Evolutionary conservation across 345 rosid species (phyloP).

Genomic region (Eucalyptus urophylla): DNA sequence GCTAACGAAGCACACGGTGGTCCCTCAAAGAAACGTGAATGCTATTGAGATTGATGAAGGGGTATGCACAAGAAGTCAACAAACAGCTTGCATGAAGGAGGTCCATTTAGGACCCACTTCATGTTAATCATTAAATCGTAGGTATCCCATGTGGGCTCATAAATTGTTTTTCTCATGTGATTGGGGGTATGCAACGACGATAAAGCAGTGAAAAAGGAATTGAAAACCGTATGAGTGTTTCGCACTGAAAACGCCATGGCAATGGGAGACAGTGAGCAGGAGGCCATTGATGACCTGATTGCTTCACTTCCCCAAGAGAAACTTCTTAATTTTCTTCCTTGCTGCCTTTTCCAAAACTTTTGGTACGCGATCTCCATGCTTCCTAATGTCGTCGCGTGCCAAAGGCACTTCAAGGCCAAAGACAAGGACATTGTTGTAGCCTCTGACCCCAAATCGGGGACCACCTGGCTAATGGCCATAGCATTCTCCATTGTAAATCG

Average conservation of each 20-base stretch:
- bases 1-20: not conserved
- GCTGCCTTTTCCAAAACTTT: not conserved
- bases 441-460: constrained; percentile 16
- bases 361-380: not conserved
- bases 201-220: too few relatives aligned
- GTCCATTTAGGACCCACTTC: too few relatives aligned
- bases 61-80: too few relatives aligned
- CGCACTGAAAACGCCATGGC: too few relatives aligned
- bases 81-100: too few relatives aligned
- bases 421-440: constrained; percentile 3
- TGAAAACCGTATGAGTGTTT: too few relatives aligned
- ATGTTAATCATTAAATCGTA: too few relatives aligned
- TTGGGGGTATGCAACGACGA: too few relatives aligned
- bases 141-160: too few relatives aligned
- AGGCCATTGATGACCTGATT: not conserved
- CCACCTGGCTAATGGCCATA: constrained; percentile 20
- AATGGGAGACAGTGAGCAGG: too few relatives aligned
- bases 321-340: not conserved
- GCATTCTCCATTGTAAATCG: constrained; percentile 1
- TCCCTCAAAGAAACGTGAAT: not conserved
- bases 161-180: too few relatives aligned
- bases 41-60: too few relatives aligned
- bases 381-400: not conserved
- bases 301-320: not conserved
- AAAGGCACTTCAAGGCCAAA: not conserved